A percentile compares a stretch with the other conserved stretches of the same genome.
These are phyloP conservation scores for Periconia digitata DNA, from an alignment of 2,329 filamentous ascomycete genomes.

Conservation along the genomic window DNA sequence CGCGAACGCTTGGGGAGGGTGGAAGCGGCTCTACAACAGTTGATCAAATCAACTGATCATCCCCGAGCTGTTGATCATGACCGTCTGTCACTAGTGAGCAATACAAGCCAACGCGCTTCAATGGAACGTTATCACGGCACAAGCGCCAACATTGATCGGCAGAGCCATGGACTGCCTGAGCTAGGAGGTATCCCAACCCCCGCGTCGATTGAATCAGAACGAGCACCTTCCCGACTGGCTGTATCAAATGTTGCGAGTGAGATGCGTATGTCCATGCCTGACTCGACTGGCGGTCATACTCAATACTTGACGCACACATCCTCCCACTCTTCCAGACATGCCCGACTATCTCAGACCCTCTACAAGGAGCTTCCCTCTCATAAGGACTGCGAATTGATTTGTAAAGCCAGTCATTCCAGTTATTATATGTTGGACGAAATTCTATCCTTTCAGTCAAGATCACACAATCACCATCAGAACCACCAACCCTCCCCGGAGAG, in stretches of 20 bases:
- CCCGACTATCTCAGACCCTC: slow-evolving; percentile 8
- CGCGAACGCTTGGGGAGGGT: neutral
- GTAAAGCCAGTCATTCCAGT: slow-evolving; percentile 8
- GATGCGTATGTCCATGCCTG: too few relatives aligned
- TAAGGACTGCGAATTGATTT: slow-evolving; percentile 13
- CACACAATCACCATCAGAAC: slow-evolving; percentile 5
- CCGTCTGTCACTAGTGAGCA: neutral
- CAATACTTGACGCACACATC: neutral
- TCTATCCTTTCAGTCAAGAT: slow-evolving; percentile 4
- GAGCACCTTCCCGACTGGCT: too few relatives aligned
- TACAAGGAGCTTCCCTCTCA: slow-evolving; percentile 13
- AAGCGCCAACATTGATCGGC: too few relatives aligned
- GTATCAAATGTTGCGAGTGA: too few relatives aligned
- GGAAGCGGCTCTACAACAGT: neutral
- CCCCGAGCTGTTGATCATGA: too few relatives aligned
- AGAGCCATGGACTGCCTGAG: too few relatives aligned
- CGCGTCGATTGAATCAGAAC: too few relatives aligned
- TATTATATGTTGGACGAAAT: slow-evolving; percentile 12
- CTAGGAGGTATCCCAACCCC: too few relatives aligned
- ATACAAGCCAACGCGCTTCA: too few relatives aligned
- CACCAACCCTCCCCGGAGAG: slow-evolving; percentile 6
- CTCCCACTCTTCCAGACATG: neutral
- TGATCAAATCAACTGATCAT: too few relatives aligned
- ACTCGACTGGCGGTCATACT: too few relatives aligned
- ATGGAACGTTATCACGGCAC: too few relatives aligned